Percentiles rank a stretch among this genome's conserved stretches.
Evolutionary conservation across 805 yeast genomes (phyloP).

Genomic region (Komagataella pseudopastoris): DNA sequence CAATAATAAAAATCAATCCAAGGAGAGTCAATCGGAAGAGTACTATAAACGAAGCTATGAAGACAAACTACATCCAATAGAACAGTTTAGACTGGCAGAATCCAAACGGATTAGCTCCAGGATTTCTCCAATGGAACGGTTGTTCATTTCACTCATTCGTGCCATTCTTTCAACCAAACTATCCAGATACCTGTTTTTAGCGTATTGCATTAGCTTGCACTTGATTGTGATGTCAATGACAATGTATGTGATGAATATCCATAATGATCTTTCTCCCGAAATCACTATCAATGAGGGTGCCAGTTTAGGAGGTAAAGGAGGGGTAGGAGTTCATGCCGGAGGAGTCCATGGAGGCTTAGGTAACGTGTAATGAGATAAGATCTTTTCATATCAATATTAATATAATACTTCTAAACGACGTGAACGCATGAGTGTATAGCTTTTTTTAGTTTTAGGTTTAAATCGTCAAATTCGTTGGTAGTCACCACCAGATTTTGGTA

Average conservation of each 20-base stretch:
- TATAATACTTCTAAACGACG: not conserved
- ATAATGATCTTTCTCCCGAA: not conserved
- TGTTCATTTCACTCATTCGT: constrained; percentile 61
- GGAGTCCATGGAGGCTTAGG: not conserved
- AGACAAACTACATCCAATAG: constrained; percentile 70
- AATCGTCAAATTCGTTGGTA: not conserved
- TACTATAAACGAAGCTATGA: constrained; percentile 57
- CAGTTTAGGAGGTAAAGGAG: not conserved
- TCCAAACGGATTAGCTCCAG: constrained; percentile 60
- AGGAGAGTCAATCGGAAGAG: constrained; percentile 29
- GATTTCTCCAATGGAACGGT: constrained; percentile 65
- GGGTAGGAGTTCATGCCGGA: not conserved
- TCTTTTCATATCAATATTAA: no score
- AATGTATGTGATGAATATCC: constrained; percentile 28
- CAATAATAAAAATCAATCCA: constrained; percentile 3
- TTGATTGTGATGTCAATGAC: constrained; percentile 54
- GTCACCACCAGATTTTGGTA: not conserved
- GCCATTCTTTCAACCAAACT: constrained; percentile 62
- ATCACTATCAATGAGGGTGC: not conserved
- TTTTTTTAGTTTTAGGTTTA: not conserved
- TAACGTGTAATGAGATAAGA: not conserved
- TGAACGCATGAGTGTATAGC: not conserved
- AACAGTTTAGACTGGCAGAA: constrained; percentile 67
- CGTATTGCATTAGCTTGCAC: constrained; percentile 67
- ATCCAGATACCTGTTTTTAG: constrained; percentile 59